Base-by-base conservation (phyloP, 1,139 yeast species). In the Protomyces lactucae-debilis region DNA sequence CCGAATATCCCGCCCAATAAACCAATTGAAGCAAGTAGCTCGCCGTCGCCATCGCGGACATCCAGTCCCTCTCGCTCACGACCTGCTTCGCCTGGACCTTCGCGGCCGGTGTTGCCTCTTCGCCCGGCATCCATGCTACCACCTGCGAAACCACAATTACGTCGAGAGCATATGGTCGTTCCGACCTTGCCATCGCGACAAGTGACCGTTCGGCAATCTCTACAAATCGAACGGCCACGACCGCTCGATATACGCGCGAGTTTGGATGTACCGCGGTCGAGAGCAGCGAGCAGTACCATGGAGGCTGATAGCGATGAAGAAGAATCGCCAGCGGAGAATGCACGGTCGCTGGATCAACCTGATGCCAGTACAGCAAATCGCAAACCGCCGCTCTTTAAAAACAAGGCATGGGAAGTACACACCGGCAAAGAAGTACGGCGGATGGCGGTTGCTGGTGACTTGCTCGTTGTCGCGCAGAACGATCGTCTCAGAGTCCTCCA, bases 301-400 rank as follows among this genome's bases (percentile, higher is more conserved):
- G 63, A 59, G 18, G 40, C 56, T 3, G 63, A 59, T 18, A 55
- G 52, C 45, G 63, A 59, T 6, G 63, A 59, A 14, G 63, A 59
- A 3, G 23, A 14, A 12, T 21, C 52, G 0, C 35, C 52, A 4
- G 48, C 43, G 10, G 63, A 59, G 6, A 52, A 48, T 32, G 53
- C 52, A 21, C 45, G 63, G 14, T 36, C 56, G 4, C n/a, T 52
- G 21, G 63, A 59, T 28, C 63, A 59, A 21, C 63, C 63, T 1
- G 78, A 75, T 54, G 70, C 75, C 5, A 74, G 77, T 10, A 75
- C 73, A 51, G 73, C 75, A 8, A 75, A 75, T 64, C 69, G 77
- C 51, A 67, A 75, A 32, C 73, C 75, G 2, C 78, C 78, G 9
- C 56, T 48, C 16, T 59, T 59, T 37, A 59, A 43, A 46, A 57